Evolutionary conservation across 371 early-diverging fungal species (phyloP), one percentile per base, ranked within the genome.

Genomic region (Rhizomucor miehei): DNA sequence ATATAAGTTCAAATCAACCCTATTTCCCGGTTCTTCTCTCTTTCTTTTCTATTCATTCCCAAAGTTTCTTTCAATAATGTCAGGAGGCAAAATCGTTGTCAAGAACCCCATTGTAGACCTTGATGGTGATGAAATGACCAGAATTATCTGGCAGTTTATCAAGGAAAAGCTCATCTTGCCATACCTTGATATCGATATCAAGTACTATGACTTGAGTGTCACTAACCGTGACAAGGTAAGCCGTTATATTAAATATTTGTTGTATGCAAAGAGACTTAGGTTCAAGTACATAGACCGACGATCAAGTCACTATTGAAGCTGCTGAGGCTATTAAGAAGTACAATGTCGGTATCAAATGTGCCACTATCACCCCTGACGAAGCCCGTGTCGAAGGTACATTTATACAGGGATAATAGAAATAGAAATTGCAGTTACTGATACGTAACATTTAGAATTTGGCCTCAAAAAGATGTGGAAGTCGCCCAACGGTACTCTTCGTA

Each of bases 321-420:
- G 98, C 98, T 38, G 89, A 94, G 48, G 97, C 97, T 23, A 97
- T 94, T 70, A 82, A 89, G 63, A 92, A 95, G 83, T 94, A 94
- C 84, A 92, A 94, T 69, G 98, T 96, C 35, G 97, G 94, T 61
- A 97, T 98, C 78, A 98, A 98, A 81, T 98, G 98, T 77, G 98
- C 98, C 21, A 98, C 98, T 45, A 98, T 98, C 71, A 98, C 98
- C n/a, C 97, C 98, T 14, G 98, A 98, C 66, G 92, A 92, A 60
- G 90, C 84, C 20, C 91, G 98, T 65, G 97, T 98, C 56, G 81
- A 94, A 73, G 89, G 87, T 85, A 73, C 66, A 6, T 48, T 12
- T 36, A 46, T 35, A 1, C 25, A 2, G 6, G 17, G 3, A 6
- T 12, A 51, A 40, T 13, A 43, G 29, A 50, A 12, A 12, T 56